Evolutionary conservation across 352 stramenopile genomes (phyloP), one percentile per base, ranked within the genome.

Genomic region (Aphanomyces invadans): DNA sequence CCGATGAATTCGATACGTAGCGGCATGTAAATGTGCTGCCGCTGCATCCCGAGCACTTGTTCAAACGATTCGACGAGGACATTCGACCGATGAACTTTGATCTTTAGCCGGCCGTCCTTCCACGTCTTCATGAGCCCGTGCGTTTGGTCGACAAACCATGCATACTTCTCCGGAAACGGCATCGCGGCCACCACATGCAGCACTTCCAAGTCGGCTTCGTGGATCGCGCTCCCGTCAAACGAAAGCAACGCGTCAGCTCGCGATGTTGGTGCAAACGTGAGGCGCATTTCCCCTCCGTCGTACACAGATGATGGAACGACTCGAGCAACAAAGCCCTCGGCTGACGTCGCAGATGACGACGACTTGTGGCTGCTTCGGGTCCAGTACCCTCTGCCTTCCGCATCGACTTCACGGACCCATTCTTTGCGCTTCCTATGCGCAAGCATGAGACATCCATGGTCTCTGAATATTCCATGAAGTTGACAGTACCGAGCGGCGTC

Each of bases 21-120:
- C 7, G 83, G 80, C 67, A 95, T 82, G 17, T 83, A 80, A 10
- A 97, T 78, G 59, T 95, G 83, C 60, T 83, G 88, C 17, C 75
- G 71, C 68, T 92, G 89, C 78, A 96, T 90, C 0, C 73, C 76
- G 36, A 77, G 73, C 25, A 96, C 77, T 36, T 92, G 75, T 33
- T 86, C 74, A 64, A 92, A 92, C 25, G 86, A 95, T 65, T 96
- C 89, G 57, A 94, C 80, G 25, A 97, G 75, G 45, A 96, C 73
- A 68, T 92, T 77, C 52, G 89, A 76, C 25, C 89, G 73, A 48
- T 81, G 76, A 11, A 97, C 80, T n/a, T 82, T 75, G 65, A 95
- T 74, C 55, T 90, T 77, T 11, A 83, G 78, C 68, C 90, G 83
- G 33, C 86, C 86, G 1, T 79, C 88, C 56, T 92, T 84, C 83